Evolutionary conservation across 805 yeast species (phyloP), one percentile per base, ranked within the genome.

Genomic region (Ogataea henricii): DNA sequence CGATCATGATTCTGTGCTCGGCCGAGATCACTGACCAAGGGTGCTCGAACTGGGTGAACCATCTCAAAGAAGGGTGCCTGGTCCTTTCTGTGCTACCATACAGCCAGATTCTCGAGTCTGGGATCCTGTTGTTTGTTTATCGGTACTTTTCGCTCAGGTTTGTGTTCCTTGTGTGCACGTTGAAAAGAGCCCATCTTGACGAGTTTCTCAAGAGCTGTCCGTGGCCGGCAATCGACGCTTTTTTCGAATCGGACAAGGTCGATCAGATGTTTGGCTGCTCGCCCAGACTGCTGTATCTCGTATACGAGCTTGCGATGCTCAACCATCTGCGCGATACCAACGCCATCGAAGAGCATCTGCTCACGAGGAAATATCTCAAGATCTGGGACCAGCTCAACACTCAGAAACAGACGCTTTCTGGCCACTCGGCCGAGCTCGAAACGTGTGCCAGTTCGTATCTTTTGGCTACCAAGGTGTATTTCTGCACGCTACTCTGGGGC

Each of bases 201-300:
- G 20, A 22, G 2, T 58, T 65, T 35, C 13, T 53, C 23, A 38
- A 27, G 0, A 18, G 40, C 9, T 55, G 57, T 22, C 60, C 65
- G 5, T 54, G 66, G 61, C 63, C 59, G 30, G 46, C 58, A 4
- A 56, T 65, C 4, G 60, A 51, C 18, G 20, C 43, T 5, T 45
- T 60, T 25, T 66, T 64, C 44, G 54, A 56, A 13, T 48, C 37
- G 33, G 53, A 51, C 36, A 27, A 42, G 3, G 54, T 65, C 27
- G 70, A 66, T 37, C 62, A 61, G 29, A 57, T 65, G 61, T 56
- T 62, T 45, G 69, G 70, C 3, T 64, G 69, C 47, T 63, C 69
- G 0, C 69, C 69, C 2, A 45, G 56, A 25, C 45, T 66, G 17
- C 32, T 64, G 2, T 34, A 53, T 29, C 32, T 55, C 8, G 58